Evolutionary conservation across 169 alveolate genomes (phyloP), one percentile per base, ranked within the genome.

Genomic region (Cytauxzoon felis): DNA sequence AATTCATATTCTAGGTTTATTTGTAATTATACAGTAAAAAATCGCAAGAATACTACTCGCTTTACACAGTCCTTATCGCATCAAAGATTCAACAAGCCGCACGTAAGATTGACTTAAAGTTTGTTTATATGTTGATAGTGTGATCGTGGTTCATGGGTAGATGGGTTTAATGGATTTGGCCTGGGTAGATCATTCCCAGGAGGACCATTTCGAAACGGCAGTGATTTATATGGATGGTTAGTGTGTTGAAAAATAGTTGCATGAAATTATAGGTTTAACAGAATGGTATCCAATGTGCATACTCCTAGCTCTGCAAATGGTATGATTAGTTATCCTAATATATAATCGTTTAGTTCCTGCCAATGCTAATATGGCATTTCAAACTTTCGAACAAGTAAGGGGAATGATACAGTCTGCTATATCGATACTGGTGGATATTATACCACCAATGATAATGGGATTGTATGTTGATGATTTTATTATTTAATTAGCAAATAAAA

Each of bases 391-490:
- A 49, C 87, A 76, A 85, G 88, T 89, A 16, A 89, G 85, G 56
- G 93, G 94, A 0, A 54, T 88, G 16, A 62, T 89, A n/a, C 91
- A 86, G 54, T 60, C 92, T 2, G 83, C 75, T 1, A 75, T 90
- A 0, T 91, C 90, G 2, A 45, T 81, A 2, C 82, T 89, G 2
- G 86, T 88, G 27, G 94, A 89, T 48, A 58, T 84, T 11, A 93
- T 89, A 0, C 94, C 94, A 19, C 94, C 94, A 9, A 43, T 87
- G 13, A 81, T 89, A 3, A 86, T 91, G 0, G 87, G 91, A 40
- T 87, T 79, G 63, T 71, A 71, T 36, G 76, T 48, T 78, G 5
- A 62, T 75, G 87, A 54, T 71, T 9, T 64, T 50, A 29, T 34
- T 38, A 58, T 6, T 53, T 58, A 26, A 16, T 61, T 24, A 13